phyloP scores from a whole-genome alignment of 257 asterid species.

The Solanum piurae region DNA sequence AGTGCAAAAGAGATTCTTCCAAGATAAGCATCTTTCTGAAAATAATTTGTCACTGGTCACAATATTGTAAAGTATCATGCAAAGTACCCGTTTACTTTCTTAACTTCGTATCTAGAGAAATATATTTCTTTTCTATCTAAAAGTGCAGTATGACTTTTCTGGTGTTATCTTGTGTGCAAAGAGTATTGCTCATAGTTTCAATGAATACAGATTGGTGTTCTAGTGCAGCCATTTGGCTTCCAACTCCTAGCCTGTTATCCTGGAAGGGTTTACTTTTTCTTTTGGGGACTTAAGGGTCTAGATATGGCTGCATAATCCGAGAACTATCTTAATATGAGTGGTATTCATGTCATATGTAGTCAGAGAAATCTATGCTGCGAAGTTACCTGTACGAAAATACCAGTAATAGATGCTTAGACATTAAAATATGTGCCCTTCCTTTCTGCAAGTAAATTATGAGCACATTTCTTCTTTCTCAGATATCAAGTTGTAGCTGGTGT shows the following conservation, averaged over 20 bases:
- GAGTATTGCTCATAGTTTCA: not conserved
- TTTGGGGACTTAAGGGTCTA: not conserved
- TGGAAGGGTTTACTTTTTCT: not conserved
- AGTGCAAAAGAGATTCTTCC: not conserved
- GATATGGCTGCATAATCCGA: not conserved
- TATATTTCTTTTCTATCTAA: not conserved
- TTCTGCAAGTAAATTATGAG: not conserved
- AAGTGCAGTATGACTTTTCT: not conserved
- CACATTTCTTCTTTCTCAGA: constrained; percentile 28
- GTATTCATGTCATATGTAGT: not conserved
- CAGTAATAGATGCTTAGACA: not conserved
- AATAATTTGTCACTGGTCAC: not conserved
- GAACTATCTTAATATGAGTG: not conserved
- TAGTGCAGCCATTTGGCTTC: not conserved
- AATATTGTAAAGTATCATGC: not conserved
- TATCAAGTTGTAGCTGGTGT: constrained; percentile 92
- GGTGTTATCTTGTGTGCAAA: not conserved
- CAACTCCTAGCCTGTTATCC: not conserved
- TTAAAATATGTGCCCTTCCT: not conserved
- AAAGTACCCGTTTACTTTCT: not conserved
- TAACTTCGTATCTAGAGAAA: not conserved
- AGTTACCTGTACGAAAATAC: not conserved
- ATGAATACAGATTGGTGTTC: not conserved
- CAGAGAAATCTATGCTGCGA: not conserved
- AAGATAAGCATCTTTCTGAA: not conserved